These are phyloP conservation scores for Eimeria tenella DNA, from an alignment of 169 alveolate species.

Conservation along the genomic window DNA sequence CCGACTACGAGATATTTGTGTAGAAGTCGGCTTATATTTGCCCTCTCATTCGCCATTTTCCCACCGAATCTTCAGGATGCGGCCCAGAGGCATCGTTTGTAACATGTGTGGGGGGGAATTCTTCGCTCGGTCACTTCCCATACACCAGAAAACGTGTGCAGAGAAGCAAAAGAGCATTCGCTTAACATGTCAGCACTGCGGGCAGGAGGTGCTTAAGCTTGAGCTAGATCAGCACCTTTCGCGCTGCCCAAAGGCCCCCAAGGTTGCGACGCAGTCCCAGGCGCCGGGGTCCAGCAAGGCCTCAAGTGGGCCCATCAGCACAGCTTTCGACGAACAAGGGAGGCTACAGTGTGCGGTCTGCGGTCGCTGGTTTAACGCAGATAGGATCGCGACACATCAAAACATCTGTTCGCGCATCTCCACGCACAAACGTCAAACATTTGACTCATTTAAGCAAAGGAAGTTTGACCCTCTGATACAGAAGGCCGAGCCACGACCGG, in stretches of 20 bases:
- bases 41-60: too few relatives aligned
- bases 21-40: too few relatives aligned
- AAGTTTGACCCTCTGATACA: constrained; percentile 70
- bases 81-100: constrained; percentile 49
- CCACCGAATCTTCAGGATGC: constrained; percentile 45
- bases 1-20: too few relatives aligned
- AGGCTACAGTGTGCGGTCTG: constrained; percentile 70
- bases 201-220: constrained; percentile 29
- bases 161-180: constrained; percentile 14
- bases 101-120: constrained; percentile 75
- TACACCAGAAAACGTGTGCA: constrained; percentile 73
- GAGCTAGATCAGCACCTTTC: constrained; percentile 65
- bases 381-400: constrained; percentile 71
- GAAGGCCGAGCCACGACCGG: background rate
- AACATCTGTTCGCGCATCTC: constrained; percentile 6
- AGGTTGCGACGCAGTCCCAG: background rate
- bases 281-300: background rate
- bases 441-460: constrained; percentile 74
- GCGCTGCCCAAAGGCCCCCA: constrained; percentile 59
- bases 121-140: constrained; percentile 33
- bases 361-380: constrained; percentile 72
- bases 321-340: constrained; percentile 52
- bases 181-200: constrained; percentile 63
- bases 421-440: constrained; percentile 11
- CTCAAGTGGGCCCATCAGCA: constrained; percentile 11